Evolutionary conservation across 1,139 yeast species (phyloP), one percentile per base, ranked within the genome.

Genomic region (Protomyces gravidus): DNA sequence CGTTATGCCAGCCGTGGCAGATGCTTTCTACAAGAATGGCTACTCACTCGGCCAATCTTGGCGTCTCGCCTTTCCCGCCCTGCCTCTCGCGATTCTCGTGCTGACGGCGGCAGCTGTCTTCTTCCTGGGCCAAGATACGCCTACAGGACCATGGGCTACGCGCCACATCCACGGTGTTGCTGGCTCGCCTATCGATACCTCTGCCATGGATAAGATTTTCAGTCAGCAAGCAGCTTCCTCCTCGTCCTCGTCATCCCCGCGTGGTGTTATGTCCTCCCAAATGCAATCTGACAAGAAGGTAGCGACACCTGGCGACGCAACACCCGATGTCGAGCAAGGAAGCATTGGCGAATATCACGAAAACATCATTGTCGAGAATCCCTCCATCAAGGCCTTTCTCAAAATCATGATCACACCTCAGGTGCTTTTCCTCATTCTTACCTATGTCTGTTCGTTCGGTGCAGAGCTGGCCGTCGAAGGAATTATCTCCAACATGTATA

Each of bases 381-480:
- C 75, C 7, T 65, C 69, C 0, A 23, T 67, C n/a, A 25, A 30
- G 48, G 64, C 63, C 5, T 61, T 66, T 9, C 11, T 70, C 19
- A 64, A 61, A 32, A 63, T 65, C 7, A 61, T 67, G 6, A 65
- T 69, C 61, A 67, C 67, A 40, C 68, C 67, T 45, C 65, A 71
- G 51, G 72, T 74, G 0, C 64, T 70, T 68, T 65, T 71, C 19
- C 65, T 65, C 17, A 72, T 71, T 0, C 65, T 72, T 15, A 68
- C 72, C 13, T 72, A 72, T 55, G 48, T 69, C 33, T 63, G 69
- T 15, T 67, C 74, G 1, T 72, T 72, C 63, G 75, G 75, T 23
- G 71, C 71, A 30, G 75, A 72, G 61, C 64, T 72, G 19, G 74
- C 74, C 9, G 64, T 72, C 39, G 75, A 72, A 60, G 64, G 72